Evolutionary conservation across 1,284 basidiomycete species (phyloP), one percentile per base, ranked within the genome.

Genomic region (Omphalotus olearius): DNA sequence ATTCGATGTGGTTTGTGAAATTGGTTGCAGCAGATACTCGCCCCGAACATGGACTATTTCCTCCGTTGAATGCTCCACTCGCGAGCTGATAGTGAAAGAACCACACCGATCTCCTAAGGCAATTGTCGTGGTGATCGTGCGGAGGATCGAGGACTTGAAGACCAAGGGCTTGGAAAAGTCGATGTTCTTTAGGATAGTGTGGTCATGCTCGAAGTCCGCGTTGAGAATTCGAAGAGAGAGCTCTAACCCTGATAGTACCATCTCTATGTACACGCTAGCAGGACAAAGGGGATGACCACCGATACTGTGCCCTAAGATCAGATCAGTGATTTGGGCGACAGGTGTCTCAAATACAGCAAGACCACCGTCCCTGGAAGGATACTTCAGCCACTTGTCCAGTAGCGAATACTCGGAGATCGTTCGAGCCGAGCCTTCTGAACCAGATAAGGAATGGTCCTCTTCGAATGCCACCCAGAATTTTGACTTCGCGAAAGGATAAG

Each of bases 251-350:
- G 75, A 70, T 20, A 78, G 63, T 1, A 70, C 76, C 40, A 82
- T 72, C 57, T 87, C 84, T 16, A 80, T 61, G 57, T 86, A 86
- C 1, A 86, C 74, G 0, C 83, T 86, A 0, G 82, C 85, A 4
- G 86, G 85, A 57, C 84, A 88, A 0, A 88, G 70, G 0, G 80
- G 69, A 30, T 72, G 60, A 1, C 74, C 79, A 14, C 73, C 75
- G 2, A 88, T 82, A n/a, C 61, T 67, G 55, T 88, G 85, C 0
- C 83, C 83, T 14, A 66, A 59, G 18, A 88, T 80, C 52, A 73
- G 74, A 4, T 60, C 54, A 4, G 70, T 70, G 2, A 87, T 56
- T 33, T 63, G 58, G 2, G 53, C 54, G 25, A 84, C 71, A 0
- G 79, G 73, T 0, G 78, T 80, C 62, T 82, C 75, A 60, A 83